Evolutionary conservation across 1,139 yeast species (phyloP), one percentile per base, ranked within the genome.

Genomic region (Sugiyamaella neomexicana): DNA sequence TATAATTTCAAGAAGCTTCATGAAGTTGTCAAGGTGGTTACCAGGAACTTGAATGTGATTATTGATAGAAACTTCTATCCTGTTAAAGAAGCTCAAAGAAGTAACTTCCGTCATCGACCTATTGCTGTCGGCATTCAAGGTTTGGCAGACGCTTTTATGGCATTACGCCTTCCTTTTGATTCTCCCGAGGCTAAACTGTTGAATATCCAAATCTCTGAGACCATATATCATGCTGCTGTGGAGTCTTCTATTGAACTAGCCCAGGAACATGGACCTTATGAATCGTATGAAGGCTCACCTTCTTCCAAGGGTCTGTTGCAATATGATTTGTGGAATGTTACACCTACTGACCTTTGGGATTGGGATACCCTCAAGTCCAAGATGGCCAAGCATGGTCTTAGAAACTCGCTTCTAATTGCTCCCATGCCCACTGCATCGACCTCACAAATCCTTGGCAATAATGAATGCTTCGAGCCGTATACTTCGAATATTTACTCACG

Each of bases 401-500:
- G 96, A 67, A 89, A 89, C 77, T 89, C 96, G 13, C 74, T 89
- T 64, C 75, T 89, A 54, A 88, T 88, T 54, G 97, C 95, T 2
- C 96, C 96, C 47, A 89, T 89, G 97, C 97, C 97, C 44, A 89
- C 97, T 31, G 96, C 96, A 1, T 88, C 96, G 2, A 89, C 97
- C 1, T 89, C 96, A 15, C 96, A 89, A 73, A 89, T 89, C 58
- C 77, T 89, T 60, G 97, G 96, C 43, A 85, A 81, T 76, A 89
- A 86, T 67, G 97, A 89, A 72, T 89, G 96, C 70, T 89, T 89
- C 71, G 97, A 89, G 72, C 97, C 97, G 25, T 85, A 84, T 72
- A 89, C 96, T 31, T 87, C 95, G 45, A 89, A 89, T 73, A 85
- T 89, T 66, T 89, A 88, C 74, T 82, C 89, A 50, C 83, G 96